A percentile compares a stretch with the other conserved stretches of the same genome.
Conservation (phyloP, 2,329 filamentous ascomycete species). For the Thermoascus crustaceus region DNA sequence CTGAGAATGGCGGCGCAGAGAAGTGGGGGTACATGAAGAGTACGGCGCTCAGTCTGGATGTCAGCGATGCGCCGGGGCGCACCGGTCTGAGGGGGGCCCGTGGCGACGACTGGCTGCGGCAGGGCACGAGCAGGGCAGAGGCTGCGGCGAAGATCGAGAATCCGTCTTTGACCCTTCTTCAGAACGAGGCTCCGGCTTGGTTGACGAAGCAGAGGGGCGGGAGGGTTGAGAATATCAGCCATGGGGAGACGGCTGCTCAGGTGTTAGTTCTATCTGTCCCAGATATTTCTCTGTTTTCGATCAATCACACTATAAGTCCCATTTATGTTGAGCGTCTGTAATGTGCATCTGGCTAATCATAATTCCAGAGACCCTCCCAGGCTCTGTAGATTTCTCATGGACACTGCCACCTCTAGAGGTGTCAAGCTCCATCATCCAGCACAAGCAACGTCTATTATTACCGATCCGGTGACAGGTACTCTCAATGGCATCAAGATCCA, state of each 20-base stretch:
- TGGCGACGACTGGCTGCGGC: constrained; percentile 57
- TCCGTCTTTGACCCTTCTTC: constrained; percentile 7
- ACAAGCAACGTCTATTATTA: constrained; percentile 44
- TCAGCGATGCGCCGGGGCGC: constrained; percentile 26
- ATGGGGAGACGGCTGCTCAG: constrained; percentile 54
- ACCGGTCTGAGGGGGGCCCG: constrained; percentile 33
- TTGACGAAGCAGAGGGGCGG: constrained; percentile 49
- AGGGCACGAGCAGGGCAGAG: constrained; percentile 56
- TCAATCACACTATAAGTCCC: too few relatives aligned
- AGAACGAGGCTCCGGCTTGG: constrained; percentile 46
- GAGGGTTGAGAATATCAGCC: constrained; percentile 53
- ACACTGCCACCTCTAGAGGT: constrained; percentile 49
- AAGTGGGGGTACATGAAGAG: constrained; percentile 54
- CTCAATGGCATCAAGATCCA: constrained; percentile 48
- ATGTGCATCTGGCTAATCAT: background rate
- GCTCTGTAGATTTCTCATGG: constrained; percentile 59
- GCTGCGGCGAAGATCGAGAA: constrained; percentile 36
- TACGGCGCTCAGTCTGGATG: constrained; percentile 50
- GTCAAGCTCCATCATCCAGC: constrained; percentile 61
- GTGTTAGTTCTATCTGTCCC: constrained; percentile 42
- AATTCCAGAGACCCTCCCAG: constrained; percentile 54
- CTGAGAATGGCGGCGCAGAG: constrained; percentile 47
- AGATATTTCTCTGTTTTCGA: background rate
- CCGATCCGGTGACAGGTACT: constrained; percentile 40
- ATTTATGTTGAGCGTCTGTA: too few relatives aligned